A percentile compares a stretch with the other conserved stretches of the same genome.
phyloP scores from a whole-genome alignment of 768 basidiomycete species.

The Trametes gibbosa region DNA sequence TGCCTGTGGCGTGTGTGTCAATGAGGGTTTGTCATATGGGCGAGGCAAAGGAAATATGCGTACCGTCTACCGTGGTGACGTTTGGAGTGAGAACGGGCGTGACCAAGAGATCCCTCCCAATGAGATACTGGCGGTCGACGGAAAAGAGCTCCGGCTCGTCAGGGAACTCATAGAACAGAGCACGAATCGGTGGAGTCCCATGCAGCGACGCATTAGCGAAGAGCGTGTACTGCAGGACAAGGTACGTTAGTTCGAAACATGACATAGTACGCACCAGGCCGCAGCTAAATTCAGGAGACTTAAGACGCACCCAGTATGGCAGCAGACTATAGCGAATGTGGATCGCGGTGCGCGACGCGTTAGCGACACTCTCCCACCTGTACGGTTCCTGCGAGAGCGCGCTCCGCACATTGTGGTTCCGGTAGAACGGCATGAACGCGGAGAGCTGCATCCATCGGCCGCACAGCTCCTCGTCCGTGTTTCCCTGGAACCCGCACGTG shows the following conservation, averaged over 20 bases:
- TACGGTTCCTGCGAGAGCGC: constrained; percentile 80
- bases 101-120: constrained; percentile 69
- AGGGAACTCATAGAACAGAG: constrained; percentile 79
- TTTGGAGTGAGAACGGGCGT: constrained; percentile 75
- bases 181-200: constrained; percentile 71
- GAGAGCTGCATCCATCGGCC: constrained; percentile 86
- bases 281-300: neutral
- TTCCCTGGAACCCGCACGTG: constrained; percentile 65
- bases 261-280: neutral
- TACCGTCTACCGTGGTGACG: constrained; percentile 64
- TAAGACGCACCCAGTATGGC: constrained; percentile 68
- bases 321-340: constrained; percentile 66
- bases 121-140: constrained; percentile 67
- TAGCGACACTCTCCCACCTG: constrained; percentile 76
- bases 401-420: constrained; percentile 70
- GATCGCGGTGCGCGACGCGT: constrained; percentile 70
- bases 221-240: constrained; percentile 54
- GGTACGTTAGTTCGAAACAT: neutral
- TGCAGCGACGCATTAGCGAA: constrained; percentile 64
- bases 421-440: constrained; percentile 79
- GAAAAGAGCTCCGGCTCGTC: constrained; percentile 61
- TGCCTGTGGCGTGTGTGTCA: constrained; percentile 36
- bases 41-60: neutral
- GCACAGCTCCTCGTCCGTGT: constrained; percentile 79
- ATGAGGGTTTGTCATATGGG: neutral